A percentile compares a stretch with the other conserved stretches of the same genome.
These are phyloP conservation scores for Aspergillus coremiiformis DNA, from an alignment of 495 filamentous ascomycete species.

Conservation along the genomic window DNA sequence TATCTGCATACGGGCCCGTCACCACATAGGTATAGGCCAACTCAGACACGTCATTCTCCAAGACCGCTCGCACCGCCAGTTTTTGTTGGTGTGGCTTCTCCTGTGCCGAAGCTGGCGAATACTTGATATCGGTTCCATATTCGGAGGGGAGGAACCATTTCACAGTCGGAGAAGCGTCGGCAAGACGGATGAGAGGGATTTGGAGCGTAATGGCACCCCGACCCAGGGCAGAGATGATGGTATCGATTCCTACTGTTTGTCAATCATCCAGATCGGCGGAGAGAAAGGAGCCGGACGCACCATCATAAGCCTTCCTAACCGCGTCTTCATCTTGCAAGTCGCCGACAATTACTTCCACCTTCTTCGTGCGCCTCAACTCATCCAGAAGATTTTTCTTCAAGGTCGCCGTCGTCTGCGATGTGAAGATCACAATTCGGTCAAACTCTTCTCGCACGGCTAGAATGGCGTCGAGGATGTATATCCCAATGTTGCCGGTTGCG, in stretches of 20 bases:
- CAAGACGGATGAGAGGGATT: slow-evolving; percentile 51
- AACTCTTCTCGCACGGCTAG: slow-evolving; percentile 47
- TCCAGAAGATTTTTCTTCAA: slow-evolving; percentile 30
- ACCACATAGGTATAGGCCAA: slow-evolving; percentile 59
- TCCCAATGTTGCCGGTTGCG: slow-evolving; percentile 61
- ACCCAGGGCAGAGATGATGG: slow-evolving; percentile 58
- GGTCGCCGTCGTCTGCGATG: slow-evolving; percentile 45
- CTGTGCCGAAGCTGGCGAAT: slow-evolving; percentile 46
- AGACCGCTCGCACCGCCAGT: slow-evolving; percentile 53
- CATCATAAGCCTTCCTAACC: slow-evolving; percentile 46
- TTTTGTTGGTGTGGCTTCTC: slow-evolving; percentile 68
- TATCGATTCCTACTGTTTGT: slow-evolving; percentile 45
- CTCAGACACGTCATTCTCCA: slow-evolving; percentile 32
- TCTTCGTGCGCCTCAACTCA: slow-evolving; percentile 35
- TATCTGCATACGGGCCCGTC: slow-evolving; percentile 62
- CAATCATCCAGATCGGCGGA: too few species aligned
- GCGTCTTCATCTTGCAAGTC: slow-evolving; percentile 47
- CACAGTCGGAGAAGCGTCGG: slow-evolving; percentile 46
- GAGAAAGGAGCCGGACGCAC: slow-evolving; percentile 16
- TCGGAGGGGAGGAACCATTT: slow-evolving; percentile 66
- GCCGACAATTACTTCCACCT: slow-evolving; percentile 53
- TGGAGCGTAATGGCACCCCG: slow-evolving; percentile 51
- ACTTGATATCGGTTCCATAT: slow-evolving; percentile 69
- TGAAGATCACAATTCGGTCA: slow-evolving; percentile 54
- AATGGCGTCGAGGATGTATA: slow-evolving; percentile 54